phyloP scores from a whole-genome alignment of 1,284 basidiomycete species.

The Cutaneotrichosporon daszewskae region DNA sequence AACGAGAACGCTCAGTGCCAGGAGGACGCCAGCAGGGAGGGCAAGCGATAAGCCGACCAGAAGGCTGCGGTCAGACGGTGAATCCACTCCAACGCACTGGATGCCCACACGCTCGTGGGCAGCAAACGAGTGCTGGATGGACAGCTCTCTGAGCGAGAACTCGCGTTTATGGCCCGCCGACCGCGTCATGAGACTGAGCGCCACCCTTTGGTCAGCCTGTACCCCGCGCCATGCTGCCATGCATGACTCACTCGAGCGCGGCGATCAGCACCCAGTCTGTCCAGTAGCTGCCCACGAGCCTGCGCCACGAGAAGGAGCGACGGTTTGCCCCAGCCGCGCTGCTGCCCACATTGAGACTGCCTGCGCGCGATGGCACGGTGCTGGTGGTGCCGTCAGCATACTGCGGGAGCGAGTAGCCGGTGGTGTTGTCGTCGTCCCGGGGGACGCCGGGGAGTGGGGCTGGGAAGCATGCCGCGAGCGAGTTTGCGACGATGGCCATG shows the following conservation, averaged over 20 bases:
- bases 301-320: slow-evolving; percentile 9
- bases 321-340: not conserved
- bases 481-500: not conserved
- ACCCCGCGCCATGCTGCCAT: not conserved
- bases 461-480: slow-evolving; percentile 1
- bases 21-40: slow-evolving; percentile 63
- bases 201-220: slow-evolving; percentile 49
- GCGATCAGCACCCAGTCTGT: slow-evolving; percentile 61
- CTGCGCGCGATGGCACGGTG: not conserved
- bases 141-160: slow-evolving; percentile 75
- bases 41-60: slow-evolving; percentile 65
- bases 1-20: slow-evolving; percentile 63
- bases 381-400: not conserved
- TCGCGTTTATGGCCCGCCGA: slow-evolving; percentile 74
- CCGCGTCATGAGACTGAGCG: slow-evolving; percentile 64
- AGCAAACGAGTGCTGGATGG: slow-evolving; percentile 64
- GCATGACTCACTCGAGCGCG: slow-evolving; percentile 57
- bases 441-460: not conserved
- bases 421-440: not conserved
- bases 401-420: not conserved
- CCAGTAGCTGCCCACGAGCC: slow-evolving; percentile 33
- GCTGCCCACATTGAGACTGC: no score
- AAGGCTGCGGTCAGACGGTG: no score
- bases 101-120: slow-evolving; percentile 79
- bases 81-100: slow-evolving; percentile 30